Conservation (phyloP, 2,329 filamentous ascomycete genomes). For the Aureobasidium musti region DNA sequence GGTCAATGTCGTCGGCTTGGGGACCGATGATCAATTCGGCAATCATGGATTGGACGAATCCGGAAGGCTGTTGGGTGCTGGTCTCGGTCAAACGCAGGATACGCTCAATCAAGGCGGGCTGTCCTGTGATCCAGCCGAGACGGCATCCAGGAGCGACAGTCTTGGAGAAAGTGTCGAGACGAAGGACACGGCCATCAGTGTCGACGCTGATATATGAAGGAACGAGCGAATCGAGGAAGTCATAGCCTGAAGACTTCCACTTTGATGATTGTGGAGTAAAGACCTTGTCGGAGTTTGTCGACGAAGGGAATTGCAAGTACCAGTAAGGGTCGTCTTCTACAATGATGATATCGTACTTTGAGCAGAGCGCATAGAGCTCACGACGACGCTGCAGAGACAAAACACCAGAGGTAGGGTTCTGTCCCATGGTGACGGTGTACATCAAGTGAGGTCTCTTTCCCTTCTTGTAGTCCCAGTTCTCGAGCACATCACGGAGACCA, state of each 20-base stretch:
- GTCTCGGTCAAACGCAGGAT: constrained; percentile 73
- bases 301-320: constrained; percentile 86
- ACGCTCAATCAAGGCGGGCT: constrained; percentile 75
- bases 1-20: constrained; percentile 45
- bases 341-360: constrained; percentile 84
- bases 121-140: constrained; percentile 85
- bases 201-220: constrained; percentile 83
- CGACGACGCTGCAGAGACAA: constrained; percentile 71
- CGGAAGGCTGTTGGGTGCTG: constrained; percentile 79
- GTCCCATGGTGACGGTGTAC: constrained; percentile 90
- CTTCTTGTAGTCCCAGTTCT: constrained; percentile 74
- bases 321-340: constrained; percentile 95
- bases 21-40: constrained; percentile 75
- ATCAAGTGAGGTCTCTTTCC: constrained; percentile 79
- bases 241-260: constrained; percentile 64
- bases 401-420: constrained; percentile 82
- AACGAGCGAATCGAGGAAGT: constrained; percentile 78
- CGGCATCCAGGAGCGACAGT: constrained; percentile 87
- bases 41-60: constrained; percentile 84
- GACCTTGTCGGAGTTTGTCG: constrained; percentile 47
- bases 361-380: constrained; percentile 77
- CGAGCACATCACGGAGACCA: constrained; percentile 73
- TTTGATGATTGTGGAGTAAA: constrained; percentile 33
- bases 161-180: constrained; percentile 93
- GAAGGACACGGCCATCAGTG: constrained; percentile 80